phyloP scores from a whole-genome alignment of 176 grass and related monocot species.

The Oryza punctata region DNA sequence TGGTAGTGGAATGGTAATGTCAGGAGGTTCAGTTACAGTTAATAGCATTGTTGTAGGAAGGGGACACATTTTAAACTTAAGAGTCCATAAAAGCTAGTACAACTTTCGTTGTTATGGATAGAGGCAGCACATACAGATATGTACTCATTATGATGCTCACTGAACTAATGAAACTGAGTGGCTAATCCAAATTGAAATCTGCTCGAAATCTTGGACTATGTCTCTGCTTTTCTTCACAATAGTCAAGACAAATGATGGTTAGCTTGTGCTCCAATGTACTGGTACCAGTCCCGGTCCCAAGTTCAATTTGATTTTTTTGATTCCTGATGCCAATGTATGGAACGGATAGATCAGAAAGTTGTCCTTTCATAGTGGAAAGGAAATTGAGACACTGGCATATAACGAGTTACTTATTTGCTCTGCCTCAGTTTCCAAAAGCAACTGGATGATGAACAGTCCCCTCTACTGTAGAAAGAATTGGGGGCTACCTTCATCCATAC shows the following conservation, averaged over 20 bases:
- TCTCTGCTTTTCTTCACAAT: neutral
- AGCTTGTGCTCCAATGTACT: neutral
- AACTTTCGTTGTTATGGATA: no score
- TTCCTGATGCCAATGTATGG: neutral
- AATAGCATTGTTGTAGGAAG: neutral
- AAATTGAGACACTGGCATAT: conserved; percentile 41
- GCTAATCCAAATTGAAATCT: neutral
- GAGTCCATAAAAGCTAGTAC: neutral
- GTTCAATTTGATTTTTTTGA: neutral
- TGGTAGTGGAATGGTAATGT: neutral
- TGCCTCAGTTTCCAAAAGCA: conserved; percentile 56
- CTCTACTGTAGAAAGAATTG: conserved; percentile 65
- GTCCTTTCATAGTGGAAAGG: conserved; percentile 16
- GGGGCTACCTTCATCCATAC: conserved; percentile 62
- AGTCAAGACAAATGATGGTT: neutral
- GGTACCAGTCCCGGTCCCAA: no score
- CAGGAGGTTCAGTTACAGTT: neutral
- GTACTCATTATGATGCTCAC: neutral
- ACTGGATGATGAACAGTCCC: conserved; percentile 64
- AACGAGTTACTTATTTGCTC: conserved; percentile 59
- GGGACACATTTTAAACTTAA: neutral
- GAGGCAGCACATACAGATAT: neutral
- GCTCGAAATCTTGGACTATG: neutral
- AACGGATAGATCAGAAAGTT: neutral
- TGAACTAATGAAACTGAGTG: neutral